Percentiles rank a stretch among this genome's conserved stretches.
phyloP scores from a whole-genome alignment of 225 moss, liverwort and hornwort genomes.

The Takakia lepidozioides region DNA sequence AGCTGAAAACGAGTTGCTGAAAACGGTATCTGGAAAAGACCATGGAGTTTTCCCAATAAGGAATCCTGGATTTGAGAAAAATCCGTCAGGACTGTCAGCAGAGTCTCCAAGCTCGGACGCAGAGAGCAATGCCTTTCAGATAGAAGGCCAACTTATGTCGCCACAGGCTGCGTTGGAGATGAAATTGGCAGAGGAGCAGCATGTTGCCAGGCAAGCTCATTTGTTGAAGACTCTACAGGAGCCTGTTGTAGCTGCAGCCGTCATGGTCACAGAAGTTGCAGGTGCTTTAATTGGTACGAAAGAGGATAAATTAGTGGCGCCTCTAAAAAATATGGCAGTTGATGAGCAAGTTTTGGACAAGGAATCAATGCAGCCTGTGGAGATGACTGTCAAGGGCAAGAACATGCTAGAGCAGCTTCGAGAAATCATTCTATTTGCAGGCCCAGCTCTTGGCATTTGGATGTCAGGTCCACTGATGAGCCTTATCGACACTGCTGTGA shows the following conservation, averaged over 20 bases:
- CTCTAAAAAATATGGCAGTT: too few relatives aligned
- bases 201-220: conserved; percentile 10
- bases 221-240: conserved; percentile 15
- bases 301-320: too few relatives aligned
- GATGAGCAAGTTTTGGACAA: too few relatives aligned
- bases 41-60: too few relatives aligned
- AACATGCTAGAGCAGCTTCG: conserved; percentile 58
- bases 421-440: conserved; percentile 84
- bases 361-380: too few relatives aligned
- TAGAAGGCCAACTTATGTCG: too few relatives aligned
- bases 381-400: conserved; percentile 32
- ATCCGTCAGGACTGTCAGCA: too few relatives aligned
- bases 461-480: conserved; percentile 92
- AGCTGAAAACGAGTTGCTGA: conserved; percentile 45
- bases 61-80: too few relatives aligned
- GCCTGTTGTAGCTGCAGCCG: conserved; percentile 24
- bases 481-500: conserved; percentile 81
- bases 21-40: conserved; percentile 14
- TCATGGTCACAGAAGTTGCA: conserved; percentile 35
- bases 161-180: conserved; percentile 11
- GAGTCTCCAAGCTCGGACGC: conserved; percentile 9
- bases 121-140: too few relatives aligned
- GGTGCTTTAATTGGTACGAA: conserved; percentile 2
- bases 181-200: conserved; percentile 11
- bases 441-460: conserved; percentile 94